Evolutionary conservation across 805 yeast genomes (phyloP).

Genomic region (Cyberlindnera mycetangii): DNA sequence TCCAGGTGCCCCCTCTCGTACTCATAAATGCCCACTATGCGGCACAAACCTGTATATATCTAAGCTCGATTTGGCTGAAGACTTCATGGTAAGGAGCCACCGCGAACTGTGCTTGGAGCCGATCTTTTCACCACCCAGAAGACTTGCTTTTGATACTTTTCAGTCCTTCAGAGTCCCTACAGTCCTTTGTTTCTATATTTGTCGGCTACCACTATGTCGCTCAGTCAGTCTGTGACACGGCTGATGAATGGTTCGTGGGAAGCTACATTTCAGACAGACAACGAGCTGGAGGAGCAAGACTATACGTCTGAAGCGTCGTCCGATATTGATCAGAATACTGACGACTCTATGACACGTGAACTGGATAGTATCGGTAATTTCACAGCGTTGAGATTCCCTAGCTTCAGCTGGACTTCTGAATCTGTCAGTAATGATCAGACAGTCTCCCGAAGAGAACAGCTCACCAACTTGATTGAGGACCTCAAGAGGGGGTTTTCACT

Average conservation of each 20-base stretch:
- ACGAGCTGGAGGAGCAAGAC: neutral
- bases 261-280: neutral
- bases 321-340: slow-evolving; percentile 13
- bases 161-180: too few species aligned
- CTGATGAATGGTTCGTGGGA: slow-evolving; percentile 6
- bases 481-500: slow-evolving; percentile 45
- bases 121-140: neutral
- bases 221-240: slow-evolving; percentile 1
- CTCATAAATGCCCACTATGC: too few species aligned
- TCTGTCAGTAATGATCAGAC: slow-evolving; percentile 1
- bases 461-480: slow-evolving; percentile 33
- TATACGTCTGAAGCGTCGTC: neutral
- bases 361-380: slow-evolving; percentile 50
- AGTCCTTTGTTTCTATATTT: neutral
- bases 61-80: neutral
- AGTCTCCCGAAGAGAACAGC: slow-evolving; percentile 29
- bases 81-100: neutral
- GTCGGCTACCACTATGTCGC: neutral
- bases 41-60: too few species aligned
- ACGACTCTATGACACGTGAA: slow-evolving; percentile 41
- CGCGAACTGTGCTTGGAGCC: neutral
- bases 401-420: slow-evolving; percentile 19
- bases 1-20: too few species aligned
- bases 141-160: neutral
- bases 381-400: slow-evolving; percentile 22